Conservation (phyloP, 202 grass and related monocot genomes). For the Carex arenaria region DNA sequence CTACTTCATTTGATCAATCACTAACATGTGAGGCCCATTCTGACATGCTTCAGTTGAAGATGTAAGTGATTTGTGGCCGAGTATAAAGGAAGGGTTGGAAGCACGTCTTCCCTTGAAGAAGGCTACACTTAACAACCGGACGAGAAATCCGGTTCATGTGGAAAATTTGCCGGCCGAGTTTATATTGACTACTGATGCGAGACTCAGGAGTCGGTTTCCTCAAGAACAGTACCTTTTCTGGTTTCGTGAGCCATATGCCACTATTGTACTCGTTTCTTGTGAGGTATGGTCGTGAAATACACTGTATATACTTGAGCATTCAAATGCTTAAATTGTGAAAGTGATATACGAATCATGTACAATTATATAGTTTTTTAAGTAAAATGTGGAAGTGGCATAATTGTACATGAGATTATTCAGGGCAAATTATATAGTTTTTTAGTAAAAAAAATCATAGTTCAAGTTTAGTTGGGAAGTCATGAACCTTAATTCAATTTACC, state of each 20-base stretch:
- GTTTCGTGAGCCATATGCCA: slow-evolving; percentile 92
- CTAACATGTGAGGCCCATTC: not conserved
- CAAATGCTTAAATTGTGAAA: not conserved
- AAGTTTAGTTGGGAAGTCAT: not conserved
- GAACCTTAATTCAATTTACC: not conserved
- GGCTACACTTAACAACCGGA: slow-evolving; percentile 91
- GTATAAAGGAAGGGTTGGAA: slow-evolving; percentile 75
- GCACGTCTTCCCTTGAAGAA: slow-evolving; percentile 70
- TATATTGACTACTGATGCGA: slow-evolving; percentile 94
- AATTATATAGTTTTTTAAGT: not conserved
- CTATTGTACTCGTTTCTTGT: slow-evolving; percentile 86
- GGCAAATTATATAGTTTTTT: not conserved
- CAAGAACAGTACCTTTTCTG: slow-evolving; percentile 96
- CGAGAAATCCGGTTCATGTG: slow-evolving; percentile 76
- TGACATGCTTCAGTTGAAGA: slow-evolving; percentile 78
- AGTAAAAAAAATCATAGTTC: not conserved
- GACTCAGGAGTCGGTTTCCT: slow-evolving; percentile 82
- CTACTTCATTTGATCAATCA: not conserved
- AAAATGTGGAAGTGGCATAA: not conserved
- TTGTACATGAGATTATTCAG: not conserved
- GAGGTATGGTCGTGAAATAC: slow-evolving; percentile 43
- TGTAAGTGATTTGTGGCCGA: slow-evolving; percentile 94
- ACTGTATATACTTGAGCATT: slow-evolving; percentile 3
- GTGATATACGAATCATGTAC: not conserved
- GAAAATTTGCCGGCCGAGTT: slow-evolving; percentile 80